These are phyloP conservation scores for Fomitopsis pulvina DNA, from an alignment of 768 basidiomycete species.

Conservation along the genomic window DNA sequence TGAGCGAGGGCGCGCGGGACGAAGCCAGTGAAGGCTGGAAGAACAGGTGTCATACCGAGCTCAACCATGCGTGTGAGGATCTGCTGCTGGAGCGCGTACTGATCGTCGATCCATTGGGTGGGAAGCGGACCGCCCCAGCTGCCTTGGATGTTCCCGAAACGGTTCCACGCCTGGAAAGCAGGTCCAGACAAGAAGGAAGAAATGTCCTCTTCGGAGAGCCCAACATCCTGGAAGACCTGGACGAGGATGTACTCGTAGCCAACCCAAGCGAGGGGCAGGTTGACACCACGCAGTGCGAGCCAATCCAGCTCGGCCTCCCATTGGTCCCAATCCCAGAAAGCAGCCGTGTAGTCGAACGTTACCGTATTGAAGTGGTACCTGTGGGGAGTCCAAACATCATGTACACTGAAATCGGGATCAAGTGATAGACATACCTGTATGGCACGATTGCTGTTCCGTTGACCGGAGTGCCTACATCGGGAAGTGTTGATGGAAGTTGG, in stretches of 20 bases:
- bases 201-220: slow-evolving; percentile 30
- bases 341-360: slow-evolving; percentile 34
- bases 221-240: slow-evolving; percentile 31
- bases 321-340: slow-evolving; percentile 33
- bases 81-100: slow-evolving; percentile 30
- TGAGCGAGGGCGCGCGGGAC: slow-evolving; percentile 27
- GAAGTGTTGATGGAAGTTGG: slow-evolving; percentile 24
- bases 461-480: slow-evolving; percentile 24
- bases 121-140: slow-evolving; percentile 33
- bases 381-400: background rate
- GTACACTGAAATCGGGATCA: background rate
- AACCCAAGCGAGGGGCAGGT: slow-evolving; percentile 36
- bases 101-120: slow-evolving; percentile 31
- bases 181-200: slow-evolving; percentile 30
- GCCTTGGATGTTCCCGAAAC: slow-evolving; percentile 37
- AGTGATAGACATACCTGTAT: slow-evolving; percentile 21
- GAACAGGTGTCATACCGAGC: slow-evolving; percentile 36
- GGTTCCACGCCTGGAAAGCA: slow-evolving; percentile 36
- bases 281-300: slow-evolving; percentile 35
- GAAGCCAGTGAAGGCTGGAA: slow-evolving; percentile 37
- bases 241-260: slow-evolving; percentile 33
- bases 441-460: slow-evolving; percentile 29
- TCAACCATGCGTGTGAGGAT: slow-evolving; percentile 32
- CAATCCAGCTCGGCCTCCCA: slow-evolving; percentile 36
- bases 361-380: slow-evolving; percentile 36